phyloP scores from a whole-genome alignment of 2,329 filamentous ascomycete species.

The Trichoderma sp. region DNA sequence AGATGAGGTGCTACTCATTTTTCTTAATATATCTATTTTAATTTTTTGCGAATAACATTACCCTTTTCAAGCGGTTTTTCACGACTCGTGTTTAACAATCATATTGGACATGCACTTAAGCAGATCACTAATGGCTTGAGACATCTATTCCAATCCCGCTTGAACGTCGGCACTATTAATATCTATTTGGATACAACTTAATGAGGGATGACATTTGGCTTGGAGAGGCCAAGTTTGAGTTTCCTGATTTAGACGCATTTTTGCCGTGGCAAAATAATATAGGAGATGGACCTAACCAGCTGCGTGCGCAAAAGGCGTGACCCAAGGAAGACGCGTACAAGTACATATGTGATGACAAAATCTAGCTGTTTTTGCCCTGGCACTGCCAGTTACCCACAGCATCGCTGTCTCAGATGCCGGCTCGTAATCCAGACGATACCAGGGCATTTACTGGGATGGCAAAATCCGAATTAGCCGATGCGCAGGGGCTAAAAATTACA shows the following conservation, averaged over 20 bases:
- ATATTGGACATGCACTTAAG: not conserved
- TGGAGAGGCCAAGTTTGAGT: too few relatives aligned
- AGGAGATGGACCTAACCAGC: not conserved
- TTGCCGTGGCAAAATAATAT: too few relatives aligned
- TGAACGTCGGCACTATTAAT: too few relatives aligned
- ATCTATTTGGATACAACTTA: too few relatives aligned
- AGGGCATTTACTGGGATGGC: not conserved
- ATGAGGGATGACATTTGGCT: too few relatives aligned
- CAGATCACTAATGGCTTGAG: too few relatives aligned
- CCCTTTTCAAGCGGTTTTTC: not conserved
- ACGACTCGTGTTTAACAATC: not conserved
- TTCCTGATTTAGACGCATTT: too few relatives aligned
- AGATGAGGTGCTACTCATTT: not conserved
- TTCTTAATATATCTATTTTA: not conserved
- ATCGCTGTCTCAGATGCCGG: not conserved
- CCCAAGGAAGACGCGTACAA: not conserved
- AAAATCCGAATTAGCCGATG: not conserved
- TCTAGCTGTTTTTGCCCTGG: not conserved
- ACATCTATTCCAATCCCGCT: too few relatives aligned
- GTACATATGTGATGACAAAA: not conserved
- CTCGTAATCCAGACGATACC: not conserved
- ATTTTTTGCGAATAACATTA: not conserved
- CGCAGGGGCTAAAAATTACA: not conserved
- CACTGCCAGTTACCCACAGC: not conserved
- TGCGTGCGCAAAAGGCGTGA: not conserved